phyloP scores from a whole-genome alignment of 2,329 filamentous ascomycete species.

The Dactylonectria estremocensis region DNA sequence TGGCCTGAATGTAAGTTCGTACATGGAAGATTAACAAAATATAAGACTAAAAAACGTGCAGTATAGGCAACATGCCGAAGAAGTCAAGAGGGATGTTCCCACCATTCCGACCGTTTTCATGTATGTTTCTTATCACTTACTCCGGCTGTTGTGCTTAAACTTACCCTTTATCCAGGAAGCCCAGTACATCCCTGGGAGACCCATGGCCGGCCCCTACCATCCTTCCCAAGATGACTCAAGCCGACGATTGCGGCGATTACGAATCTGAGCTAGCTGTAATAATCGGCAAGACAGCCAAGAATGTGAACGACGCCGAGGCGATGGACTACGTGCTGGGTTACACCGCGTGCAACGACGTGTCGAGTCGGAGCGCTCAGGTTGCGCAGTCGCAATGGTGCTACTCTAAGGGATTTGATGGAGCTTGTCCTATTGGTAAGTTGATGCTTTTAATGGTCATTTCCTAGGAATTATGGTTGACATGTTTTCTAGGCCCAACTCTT shows the following conservation, averaged over 20 bases:
- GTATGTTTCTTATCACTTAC: slow-evolving; percentile 42
- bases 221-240: slow-evolving; percentile 65
- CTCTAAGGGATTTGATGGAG: slow-evolving; percentile 72
- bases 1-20: slow-evolving; percentile 65
- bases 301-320: slow-evolving; percentile 70
- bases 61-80: slow-evolving; percentile 58
- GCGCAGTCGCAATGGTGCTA: slow-evolving; percentile 56
- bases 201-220: slow-evolving; percentile 67
- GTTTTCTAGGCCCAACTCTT: slow-evolving; percentile 73
- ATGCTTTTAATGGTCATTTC: too few relatives aligned
- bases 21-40: slow-evolving; percentile 53
- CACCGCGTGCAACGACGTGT: slow-evolving; percentile 75
- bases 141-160: too few relatives aligned
- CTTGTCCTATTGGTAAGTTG: slow-evolving; percentile 63
- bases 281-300: slow-evolving; percentile 65
- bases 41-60: slow-evolving; percentile 57
- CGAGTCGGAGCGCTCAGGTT: slow-evolving; percentile 51
- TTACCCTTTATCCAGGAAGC: slow-evolving; percentile 58
- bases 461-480: neutral
- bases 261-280: slow-evolving; percentile 73
- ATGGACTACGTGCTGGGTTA: slow-evolving; percentile 75
- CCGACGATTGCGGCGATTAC: slow-evolving; percentile 70
- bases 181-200: slow-evolving; percentile 66
- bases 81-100: slow-evolving; percentile 67
- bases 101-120: slow-evolving; percentile 71